phyloP scores from a whole-genome alignment of 2,329 filamentous ascomycete species.

The Verticillium longisporum region DNA sequence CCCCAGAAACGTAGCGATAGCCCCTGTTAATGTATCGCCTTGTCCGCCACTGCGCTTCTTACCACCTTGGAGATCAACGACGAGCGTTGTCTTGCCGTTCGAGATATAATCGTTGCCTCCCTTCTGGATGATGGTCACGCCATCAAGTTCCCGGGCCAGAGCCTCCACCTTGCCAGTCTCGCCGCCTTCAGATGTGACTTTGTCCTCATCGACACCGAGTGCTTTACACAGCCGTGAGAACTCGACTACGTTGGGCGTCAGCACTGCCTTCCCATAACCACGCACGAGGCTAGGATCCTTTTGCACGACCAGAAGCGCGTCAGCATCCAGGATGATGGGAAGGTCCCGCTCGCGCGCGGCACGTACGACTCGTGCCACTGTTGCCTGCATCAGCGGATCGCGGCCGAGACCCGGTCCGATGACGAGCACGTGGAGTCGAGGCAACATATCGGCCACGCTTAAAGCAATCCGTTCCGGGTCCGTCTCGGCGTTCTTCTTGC shows the following conservation, averaged over 20 bases:
- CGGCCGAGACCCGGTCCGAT: conserved; percentile 88
- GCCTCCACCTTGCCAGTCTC: conserved; percentile 49
- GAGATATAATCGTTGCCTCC: conserved; percentile 76
- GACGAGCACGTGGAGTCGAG: conserved; percentile 84
- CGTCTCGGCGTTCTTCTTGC: conserved; percentile 33
- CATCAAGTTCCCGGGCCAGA: conserved; percentile 70
- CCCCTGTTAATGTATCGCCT: conserved; percentile 89
- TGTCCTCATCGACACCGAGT: conserved; percentile 55
- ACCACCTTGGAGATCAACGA: conserved; percentile 73
- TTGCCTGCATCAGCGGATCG: conserved; percentile 84
- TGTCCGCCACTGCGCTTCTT: conserved; percentile 89
- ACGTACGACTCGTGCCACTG: conserved; percentile 69
- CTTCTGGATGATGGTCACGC: conserved; percentile 90
- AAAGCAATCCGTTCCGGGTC: conserved; percentile 56
- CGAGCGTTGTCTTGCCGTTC: conserved; percentile 67
- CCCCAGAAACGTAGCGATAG: conserved; percentile 78
- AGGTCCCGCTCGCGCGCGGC: conserved; percentile 67
- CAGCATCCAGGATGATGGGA: conserved; percentile 85
- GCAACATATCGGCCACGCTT: conserved; percentile 70
- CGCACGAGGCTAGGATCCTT: conserved; percentile 68
- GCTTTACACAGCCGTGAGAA: conserved; percentile 76
- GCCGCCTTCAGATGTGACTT: conserved; percentile 26
- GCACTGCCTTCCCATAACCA: conserved; percentile 75
- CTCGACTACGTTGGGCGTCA: conserved; percentile 94
- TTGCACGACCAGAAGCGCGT: conserved; percentile 75